Percentiles rank a stretch among this genome's conserved stretches.
Conservation (phyloP, 345 rosid species). For the Salix exigua region DNA sequence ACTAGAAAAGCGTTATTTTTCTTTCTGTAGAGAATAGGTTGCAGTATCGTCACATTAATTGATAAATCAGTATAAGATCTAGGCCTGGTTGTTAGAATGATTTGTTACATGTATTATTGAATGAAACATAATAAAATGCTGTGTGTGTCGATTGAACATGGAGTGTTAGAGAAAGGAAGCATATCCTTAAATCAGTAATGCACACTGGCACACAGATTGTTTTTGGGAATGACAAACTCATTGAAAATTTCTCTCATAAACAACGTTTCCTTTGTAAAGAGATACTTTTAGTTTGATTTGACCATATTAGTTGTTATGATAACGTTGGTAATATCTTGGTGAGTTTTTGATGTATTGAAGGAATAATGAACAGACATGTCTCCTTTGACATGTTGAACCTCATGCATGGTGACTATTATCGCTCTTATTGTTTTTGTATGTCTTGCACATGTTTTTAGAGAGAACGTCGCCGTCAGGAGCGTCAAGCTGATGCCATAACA, state of each 20-base stretch:
- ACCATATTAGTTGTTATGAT: not conserved
- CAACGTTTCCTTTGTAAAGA: not conserved
- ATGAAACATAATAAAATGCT: not conserved
- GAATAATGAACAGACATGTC: not conserved
- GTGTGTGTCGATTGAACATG: not conserved
- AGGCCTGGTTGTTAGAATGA: not conserved
- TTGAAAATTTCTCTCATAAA: not conserved
- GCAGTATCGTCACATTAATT: not conserved
- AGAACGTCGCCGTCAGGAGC: conserved; percentile 30
- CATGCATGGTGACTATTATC: not conserved
- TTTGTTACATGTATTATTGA: not conserved
- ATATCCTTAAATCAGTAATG: not conserved
- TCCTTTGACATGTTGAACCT: not conserved
- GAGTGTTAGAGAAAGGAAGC: not conserved
- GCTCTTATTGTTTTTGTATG: not conserved
- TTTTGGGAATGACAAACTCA: not conserved
- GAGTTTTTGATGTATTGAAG: not conserved
- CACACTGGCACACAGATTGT: not conserved
- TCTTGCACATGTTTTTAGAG: conserved; percentile 26
- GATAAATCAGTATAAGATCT: not conserved
- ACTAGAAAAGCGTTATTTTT: not conserved
- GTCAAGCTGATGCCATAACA: conserved; percentile 28
- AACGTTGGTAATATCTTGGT: too few relatives aligned
- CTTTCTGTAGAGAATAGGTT: not conserved
- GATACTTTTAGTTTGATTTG: not conserved